Percentiles rank a stretch among this genome's conserved stretches.
These are phyloP conservation scores for Cordia subcordata DNA, from an alignment of 257 asterid species.

Conservation along the genomic window DNA sequence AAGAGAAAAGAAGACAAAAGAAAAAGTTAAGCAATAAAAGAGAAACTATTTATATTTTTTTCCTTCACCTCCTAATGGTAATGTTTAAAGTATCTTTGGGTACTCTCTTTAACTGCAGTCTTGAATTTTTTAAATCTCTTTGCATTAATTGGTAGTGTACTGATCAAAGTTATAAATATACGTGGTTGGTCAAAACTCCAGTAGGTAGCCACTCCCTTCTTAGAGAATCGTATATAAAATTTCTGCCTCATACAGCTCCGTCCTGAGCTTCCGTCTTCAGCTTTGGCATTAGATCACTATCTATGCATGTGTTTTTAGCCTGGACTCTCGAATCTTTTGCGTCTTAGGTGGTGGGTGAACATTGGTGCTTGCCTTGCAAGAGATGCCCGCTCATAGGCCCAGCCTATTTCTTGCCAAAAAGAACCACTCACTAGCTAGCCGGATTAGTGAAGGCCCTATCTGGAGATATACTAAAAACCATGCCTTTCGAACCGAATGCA, in stretches of 20 bases:
- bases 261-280: slow-evolving; percentile 11
- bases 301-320: slow-evolving; percentile 13
- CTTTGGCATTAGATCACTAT: slow-evolving; percentile 19
- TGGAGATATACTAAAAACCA: slow-evolving; percentile 1
- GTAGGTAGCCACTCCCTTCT: slow-evolving; percentile 2
- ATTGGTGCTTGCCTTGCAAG: slow-evolving; percentile 1
- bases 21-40: too few relatives aligned
- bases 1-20: too few relatives aligned
- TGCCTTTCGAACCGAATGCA: too few relatives aligned
- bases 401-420: slow-evolving; percentile 2
- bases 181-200: too few relatives aligned
- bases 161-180: too few relatives aligned
- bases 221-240: neutral
- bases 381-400: neutral
- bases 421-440: slow-evolving; percentile 21
- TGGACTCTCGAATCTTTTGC: slow-evolving; percentile 16
- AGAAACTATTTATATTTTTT: too few relatives aligned
- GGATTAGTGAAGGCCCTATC: slow-evolving; percentile 18
- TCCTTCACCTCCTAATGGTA: too few relatives aligned
- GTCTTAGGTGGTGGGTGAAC: slow-evolving; percentile 12
- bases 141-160: too few relatives aligned
- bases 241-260: neutral
- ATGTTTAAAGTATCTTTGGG: too few relatives aligned
- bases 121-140: too few relatives aligned
- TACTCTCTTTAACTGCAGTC: too few relatives aligned